Evolutionary conservation across 2,329 filamentous ascomycete species (phyloP).

Genomic region (Kalmusia sp.): DNA sequence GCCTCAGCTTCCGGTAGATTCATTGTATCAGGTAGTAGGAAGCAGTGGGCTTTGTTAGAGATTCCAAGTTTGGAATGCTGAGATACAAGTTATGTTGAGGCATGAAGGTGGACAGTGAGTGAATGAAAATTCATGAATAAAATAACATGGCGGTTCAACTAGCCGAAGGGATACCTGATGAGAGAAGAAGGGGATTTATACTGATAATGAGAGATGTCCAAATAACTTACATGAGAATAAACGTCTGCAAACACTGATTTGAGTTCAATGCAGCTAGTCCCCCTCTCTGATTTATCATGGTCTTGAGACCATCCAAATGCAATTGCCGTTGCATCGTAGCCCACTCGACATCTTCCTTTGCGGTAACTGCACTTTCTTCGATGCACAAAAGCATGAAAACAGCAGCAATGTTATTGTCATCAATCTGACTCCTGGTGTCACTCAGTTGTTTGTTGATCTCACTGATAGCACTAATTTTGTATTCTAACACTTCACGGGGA

Average conservation of each 20-base stretch:
- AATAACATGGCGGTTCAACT: too few species aligned
- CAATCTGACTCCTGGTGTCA: constrained; percentile 25
- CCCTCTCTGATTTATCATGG: constrained; percentile 44
- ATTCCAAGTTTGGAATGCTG: too few species aligned
- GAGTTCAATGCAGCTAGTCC: constrained; percentile 34
- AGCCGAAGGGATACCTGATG: too few species aligned
- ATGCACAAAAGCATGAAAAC: constrained; percentile 41
- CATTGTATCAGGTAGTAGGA: too few species aligned
- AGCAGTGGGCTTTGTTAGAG: too few species aligned
- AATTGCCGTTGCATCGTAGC: constrained; percentile 28
- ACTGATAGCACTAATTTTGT: constrained; percentile 36
- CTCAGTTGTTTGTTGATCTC: constrained; percentile 37
- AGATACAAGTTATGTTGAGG: too few species aligned
- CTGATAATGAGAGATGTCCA: not conserved
- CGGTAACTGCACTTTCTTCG: constrained; percentile 37
- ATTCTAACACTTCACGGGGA: constrained; percentile 19
- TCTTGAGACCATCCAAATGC: constrained; percentile 38
- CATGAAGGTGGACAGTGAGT: too few species aligned
- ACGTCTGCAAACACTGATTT: constrained; percentile 40
- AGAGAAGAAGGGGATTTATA: too few species aligned
- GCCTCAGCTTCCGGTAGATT: not conserved
- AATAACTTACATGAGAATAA: constrained; percentile 38
- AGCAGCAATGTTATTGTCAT: constrained; percentile 41
- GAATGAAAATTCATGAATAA: too few species aligned
- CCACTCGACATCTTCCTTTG: constrained; percentile 25